Base-by-base conservation (phyloP, 306 rosid species). In the Rosa lucieae region DNA sequence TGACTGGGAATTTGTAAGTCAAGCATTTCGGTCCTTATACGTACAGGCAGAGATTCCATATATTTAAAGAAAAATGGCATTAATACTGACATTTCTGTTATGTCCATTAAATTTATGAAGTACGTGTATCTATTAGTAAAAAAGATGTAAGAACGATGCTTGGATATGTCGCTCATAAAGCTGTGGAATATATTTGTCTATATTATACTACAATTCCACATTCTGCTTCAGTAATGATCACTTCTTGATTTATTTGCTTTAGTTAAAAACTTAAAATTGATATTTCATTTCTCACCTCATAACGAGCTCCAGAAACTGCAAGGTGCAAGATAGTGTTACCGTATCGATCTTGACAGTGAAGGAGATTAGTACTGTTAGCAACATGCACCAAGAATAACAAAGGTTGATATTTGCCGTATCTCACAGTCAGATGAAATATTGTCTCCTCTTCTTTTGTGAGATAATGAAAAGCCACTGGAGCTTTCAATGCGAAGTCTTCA, bases 401-500 rank as follows among this genome's bases (percentile, higher is more conserved):
- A 58, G 89, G 89, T 74, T 87, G 86, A 40, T 73, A 81, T 20
- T 90, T 83, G 10, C 89, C 91, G 1, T 86, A 84, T 77, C 91
- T 86, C 67, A 90, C 92, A 3, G 90, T 88, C 61, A 92, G 74
- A 80, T 87, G 94, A 83, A 88, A 81, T 9, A 90, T 68, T 6
- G 97, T 83, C 83, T 90, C 94, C 11, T 87, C 88, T 70, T 87
- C 89, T 87, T 68, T 74, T 3, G 97, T 90, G 73, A 56, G 84
- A 73, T 75, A 80, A 9, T 82, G 81, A 74, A 90, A 83, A 55
- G 91, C 83, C 5, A 77, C 84, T 1, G 91, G 85, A 83, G 77
- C 79, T 48, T 62, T 26, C 23, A 67, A 35, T 59, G 82, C 70
- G 75, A 90, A 87, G 56, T 87, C 92, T 18, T 84, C 77, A 58